These are phyloP conservation scores for Terana coerulea DNA, from an alignment of 768 basidiomycete genomes.

Conservation along the genomic window DNA sequence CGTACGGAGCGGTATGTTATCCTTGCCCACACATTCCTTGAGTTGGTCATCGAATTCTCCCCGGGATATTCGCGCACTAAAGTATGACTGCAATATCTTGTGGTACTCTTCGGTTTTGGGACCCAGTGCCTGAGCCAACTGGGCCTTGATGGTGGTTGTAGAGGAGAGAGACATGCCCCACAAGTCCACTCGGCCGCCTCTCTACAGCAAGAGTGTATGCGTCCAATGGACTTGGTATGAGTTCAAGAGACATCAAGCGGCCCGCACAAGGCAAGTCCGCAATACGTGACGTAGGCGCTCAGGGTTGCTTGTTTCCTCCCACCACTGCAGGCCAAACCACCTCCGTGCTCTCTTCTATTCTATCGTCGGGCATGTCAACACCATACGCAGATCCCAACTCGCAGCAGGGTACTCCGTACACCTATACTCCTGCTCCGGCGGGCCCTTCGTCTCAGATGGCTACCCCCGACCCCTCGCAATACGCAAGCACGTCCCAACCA, in stretches of 20 bases:
- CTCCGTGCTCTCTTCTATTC: background rate
- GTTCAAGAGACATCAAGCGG: background rate
- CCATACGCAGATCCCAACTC: constrained; percentile 11
- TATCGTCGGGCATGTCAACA: constrained; percentile 10
- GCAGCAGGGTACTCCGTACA: constrained; percentile 10
- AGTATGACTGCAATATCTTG: constrained; percentile 57
- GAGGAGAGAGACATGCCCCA: constrained; percentile 69
- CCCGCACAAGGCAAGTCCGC: background rate
- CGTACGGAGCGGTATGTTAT: constrained; percentile 49
- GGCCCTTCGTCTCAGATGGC: constrained; percentile 4
- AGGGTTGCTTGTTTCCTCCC: background rate
- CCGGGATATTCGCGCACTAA: constrained; percentile 65
- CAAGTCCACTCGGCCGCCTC: no score
- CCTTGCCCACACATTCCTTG: constrained; percentile 48
- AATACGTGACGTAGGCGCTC: background rate
- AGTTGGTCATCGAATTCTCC: constrained; percentile 73
- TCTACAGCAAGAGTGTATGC: background rate
- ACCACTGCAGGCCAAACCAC: no score
- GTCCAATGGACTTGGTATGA: background rate
- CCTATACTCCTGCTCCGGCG: constrained; percentile 9
- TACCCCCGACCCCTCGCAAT: constrained; percentile 18
- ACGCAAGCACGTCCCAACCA: constrained; percentile 18
- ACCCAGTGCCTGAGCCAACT: constrained; percentile 61
- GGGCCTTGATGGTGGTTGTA: constrained; percentile 67
- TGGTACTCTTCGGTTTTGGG: constrained; percentile 60